Evolutionary conservation across 78 protist genomes (phyloP).

Genomic region (Trichosphaerium sp.): DNA sequence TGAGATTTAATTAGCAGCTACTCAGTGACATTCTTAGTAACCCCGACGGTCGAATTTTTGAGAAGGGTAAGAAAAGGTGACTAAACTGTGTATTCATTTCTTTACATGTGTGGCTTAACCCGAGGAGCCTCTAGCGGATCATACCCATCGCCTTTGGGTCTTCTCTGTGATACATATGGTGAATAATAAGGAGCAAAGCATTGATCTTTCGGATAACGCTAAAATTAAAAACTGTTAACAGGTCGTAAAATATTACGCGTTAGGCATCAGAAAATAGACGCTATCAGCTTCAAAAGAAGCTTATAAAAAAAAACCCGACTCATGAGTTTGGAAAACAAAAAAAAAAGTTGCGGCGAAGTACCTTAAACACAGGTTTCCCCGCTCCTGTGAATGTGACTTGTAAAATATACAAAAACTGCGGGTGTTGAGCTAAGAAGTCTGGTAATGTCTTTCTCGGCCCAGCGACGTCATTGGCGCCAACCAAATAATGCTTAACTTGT

Average conservation of each 20-base stretch:
- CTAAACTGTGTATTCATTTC: no score
- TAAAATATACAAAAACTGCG: slow-evolving; percentile 36
- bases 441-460: slow-evolving; percentile 49
- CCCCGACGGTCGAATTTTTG: no score
- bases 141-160: slow-evolving; percentile 36
- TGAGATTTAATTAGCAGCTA: no score
- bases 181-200: slow-evolving; percentile 23
- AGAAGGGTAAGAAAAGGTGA: no score
- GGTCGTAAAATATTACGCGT: neutral
- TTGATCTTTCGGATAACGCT: slow-evolving; percentile 13
- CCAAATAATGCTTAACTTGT: slow-evolving; percentile 41
- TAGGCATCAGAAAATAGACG: no score
- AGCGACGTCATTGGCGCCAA: slow-evolving; percentile 33
- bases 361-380: no score
- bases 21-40: no score
- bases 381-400: no score
- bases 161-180: slow-evolving; percentile 30
- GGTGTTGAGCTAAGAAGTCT: slow-evolving; percentile 33
- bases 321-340: neutral
- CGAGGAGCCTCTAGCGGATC: slow-evolving; percentile 24
- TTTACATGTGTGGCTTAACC: no score
- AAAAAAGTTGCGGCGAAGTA: no score
- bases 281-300: slow-evolving; percentile 3
- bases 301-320: neutral
- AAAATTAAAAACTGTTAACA: slow-evolving; percentile 6